Base-by-base conservation (phyloP, 345 rosid species). In the Noccaea caerulescens region DNA sequence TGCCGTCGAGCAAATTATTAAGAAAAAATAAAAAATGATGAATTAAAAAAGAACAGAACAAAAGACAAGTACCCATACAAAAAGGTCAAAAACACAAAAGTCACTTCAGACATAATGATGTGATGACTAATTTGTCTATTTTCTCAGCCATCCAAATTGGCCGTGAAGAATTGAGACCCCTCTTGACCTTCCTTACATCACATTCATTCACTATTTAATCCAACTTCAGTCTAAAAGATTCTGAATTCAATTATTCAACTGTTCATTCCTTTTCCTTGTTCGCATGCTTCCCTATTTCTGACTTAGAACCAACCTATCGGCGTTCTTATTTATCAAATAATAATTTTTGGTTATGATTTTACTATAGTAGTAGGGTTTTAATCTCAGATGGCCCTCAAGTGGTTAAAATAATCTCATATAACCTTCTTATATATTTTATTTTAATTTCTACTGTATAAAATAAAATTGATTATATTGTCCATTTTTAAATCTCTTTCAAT, bases 61-160 rank as follows among this genome's bases (percentile, higher is more conserved):
- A 49, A 49, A 65, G 42, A 39, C 33, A 50, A 55, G 25, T n/a
- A 33, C 12, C 4, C 52, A 30, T 39, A 47, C 52, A 11, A 65
- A 65, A 38, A 73, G 51, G 51, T 56, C 36, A 58, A 58, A 58
- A 50, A 50, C 30, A 73, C 46, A 58, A 47, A 72, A 66, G 72
- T 59, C 68, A 74, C 49, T 51, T 37, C 8, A 66, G 49, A 74
- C 59, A 73, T 47, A 65, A 66, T 73, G 66, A 64, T 57, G 53
- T 57, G 77, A 66, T 57, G 36, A 72, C 66, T 72, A 25, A 25
- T 59, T 72, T 65, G 32, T 66, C 47, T 51, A 59, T 36, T 43
- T 51, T 59, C 68, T 59, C 47, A 34, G 37, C 72, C 78, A 58
- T 59, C 73, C 72, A 74, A 66, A 67, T 42, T 74, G 72, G 68